Evolutionary conservation across 257 asterid species (phyloP).

Genomic region (Solanum megistacrolobum): DNA sequence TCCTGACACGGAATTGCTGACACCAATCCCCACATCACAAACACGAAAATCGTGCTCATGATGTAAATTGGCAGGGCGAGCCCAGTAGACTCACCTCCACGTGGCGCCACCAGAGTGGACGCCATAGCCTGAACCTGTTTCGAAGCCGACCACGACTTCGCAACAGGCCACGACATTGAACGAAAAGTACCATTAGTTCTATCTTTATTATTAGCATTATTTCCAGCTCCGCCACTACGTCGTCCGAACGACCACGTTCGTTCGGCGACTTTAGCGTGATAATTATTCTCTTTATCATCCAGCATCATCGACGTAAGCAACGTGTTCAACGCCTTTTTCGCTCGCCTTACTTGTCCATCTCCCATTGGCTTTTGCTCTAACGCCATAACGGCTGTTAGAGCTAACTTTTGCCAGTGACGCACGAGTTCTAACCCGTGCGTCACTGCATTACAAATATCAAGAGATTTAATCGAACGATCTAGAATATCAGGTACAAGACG

Average conservation of each 20-base stretch:
- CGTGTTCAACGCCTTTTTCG: slow-evolving; percentile 48
- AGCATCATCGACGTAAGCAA: slow-evolving; percentile 43
- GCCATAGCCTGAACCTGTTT: slow-evolving; percentile 71
- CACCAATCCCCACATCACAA: slow-evolving; percentile 82
- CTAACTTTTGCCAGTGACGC: slow-evolving; percentile 66
- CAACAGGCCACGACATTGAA: slow-evolving; percentile 57
- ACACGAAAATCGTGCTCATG: slow-evolving; percentile 48
- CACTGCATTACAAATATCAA: slow-evolving; percentile 75
- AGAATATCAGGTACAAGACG: slow-evolving; percentile 61
- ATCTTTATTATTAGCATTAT: slow-evolving; percentile 14
- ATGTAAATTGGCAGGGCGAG: slow-evolving; percentile 51
- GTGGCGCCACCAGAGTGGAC: slow-evolving; percentile 56
- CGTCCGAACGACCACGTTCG: slow-evolving; percentile 68
- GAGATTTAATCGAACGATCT: slow-evolving; percentile 66
- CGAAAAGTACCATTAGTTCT: slow-evolving; percentile 35
- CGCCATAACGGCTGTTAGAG: slow-evolving; percentile 48
- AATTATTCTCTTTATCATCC: slow-evolving; percentile 56
- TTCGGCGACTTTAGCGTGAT: slow-evolving; percentile 51
- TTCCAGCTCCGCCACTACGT: slow-evolving; percentile 24
- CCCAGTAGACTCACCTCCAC: slow-evolving; percentile 55
- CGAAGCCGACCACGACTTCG: slow-evolving; percentile 85
- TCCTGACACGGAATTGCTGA: slow-evolving; percentile 90
- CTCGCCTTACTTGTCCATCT: slow-evolving; percentile 73
- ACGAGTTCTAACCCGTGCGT: slow-evolving; percentile 73
- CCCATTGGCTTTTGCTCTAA: slow-evolving; percentile 49